phyloP scores from a whole-genome alignment of 768 basidiomycete genomes.

The Trametes maxima region DNA sequence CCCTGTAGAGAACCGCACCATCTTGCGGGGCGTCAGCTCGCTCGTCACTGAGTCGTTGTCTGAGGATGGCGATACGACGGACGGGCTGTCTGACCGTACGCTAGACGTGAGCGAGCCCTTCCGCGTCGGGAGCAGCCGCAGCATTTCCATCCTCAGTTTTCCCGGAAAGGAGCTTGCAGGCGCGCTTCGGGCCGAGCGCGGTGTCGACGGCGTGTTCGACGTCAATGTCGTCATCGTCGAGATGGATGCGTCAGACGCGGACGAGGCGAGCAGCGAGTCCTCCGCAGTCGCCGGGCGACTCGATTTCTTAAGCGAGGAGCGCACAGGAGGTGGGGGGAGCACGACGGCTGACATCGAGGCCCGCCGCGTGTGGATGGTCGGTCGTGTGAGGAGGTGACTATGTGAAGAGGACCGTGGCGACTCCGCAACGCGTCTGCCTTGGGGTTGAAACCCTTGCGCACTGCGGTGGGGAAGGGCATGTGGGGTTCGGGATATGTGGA shows the following conservation, averaged over 20 bases:
- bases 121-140: constrained; percentile 46
- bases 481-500: constrained; percentile 76
- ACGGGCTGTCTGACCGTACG: constrained; percentile 38
- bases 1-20: constrained; percentile 61
- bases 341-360: constrained; percentile 24
- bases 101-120: constrained; percentile 36
- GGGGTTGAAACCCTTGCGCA: constrained; percentile 2
- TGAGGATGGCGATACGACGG: constrained; percentile 20
- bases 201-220: constrained; percentile 39
- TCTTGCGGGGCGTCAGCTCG: constrained; percentile 51
- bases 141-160: constrained; percentile 51
- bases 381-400: constrained; percentile 17
- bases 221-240: constrained; percentile 45
- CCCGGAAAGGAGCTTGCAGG: constrained; percentile 26
- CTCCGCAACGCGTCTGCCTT: constrained; percentile 4
- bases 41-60: constrained; percentile 28
- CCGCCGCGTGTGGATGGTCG: constrained; percentile 17
- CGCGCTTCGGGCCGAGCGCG: constrained; percentile 27
- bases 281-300: constrained; percentile 41
- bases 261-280: constrained; percentile 34
- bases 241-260: constrained; percentile 44
- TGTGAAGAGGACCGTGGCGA: constrained; percentile 2
- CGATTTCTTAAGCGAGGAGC: constrained; percentile 67
- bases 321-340: constrained; percentile 52
- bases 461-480: constrained; percentile 52